These are phyloP conservation scores for Lactarius psammicola DNA, from an alignment of 768 basidiomycete species.

Conservation along the genomic window DNA sequence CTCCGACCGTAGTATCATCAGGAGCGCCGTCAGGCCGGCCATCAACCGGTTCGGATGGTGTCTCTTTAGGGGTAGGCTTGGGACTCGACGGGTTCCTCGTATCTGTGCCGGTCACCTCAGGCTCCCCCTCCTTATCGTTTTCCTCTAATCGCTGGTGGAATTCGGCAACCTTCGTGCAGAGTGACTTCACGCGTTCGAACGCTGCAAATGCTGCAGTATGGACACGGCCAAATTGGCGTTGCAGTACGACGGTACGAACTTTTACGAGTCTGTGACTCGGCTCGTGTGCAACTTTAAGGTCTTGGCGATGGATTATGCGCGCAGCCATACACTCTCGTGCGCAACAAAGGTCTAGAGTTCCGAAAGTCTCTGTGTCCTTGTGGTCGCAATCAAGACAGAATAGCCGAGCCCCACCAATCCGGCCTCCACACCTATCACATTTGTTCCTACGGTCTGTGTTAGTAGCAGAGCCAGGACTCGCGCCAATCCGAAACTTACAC, in stretches of 20 bases:
- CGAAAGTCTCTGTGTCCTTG: not conserved
- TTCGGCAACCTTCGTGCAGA: not conserved
- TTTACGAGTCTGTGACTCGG: slow-evolving; percentile 7
- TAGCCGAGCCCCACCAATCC: slow-evolving; percentile 34
- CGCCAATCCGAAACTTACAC: slow-evolving; percentile 17
- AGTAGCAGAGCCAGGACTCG: not conserved
- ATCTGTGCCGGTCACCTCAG: not conserved
- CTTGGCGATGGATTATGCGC: slow-evolving; percentile 21
- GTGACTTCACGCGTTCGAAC: not conserved
- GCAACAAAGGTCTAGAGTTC: slow-evolving; percentile 37
- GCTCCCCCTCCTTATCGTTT: too few relatives aligned
- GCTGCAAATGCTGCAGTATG: not conserved
- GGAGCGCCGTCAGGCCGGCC: too few relatives aligned
- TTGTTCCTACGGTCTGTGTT: slow-evolving; percentile 18
- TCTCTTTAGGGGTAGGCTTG: too few relatives aligned
- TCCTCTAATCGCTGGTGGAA: too few relatives aligned
- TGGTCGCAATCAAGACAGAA: slow-evolving; percentile 36
- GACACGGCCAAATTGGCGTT: slow-evolving; percentile 7
- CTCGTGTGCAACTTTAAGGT: slow-evolving; percentile 17
- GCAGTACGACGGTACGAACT: not conserved
- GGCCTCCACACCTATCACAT: slow-evolving; percentile 33
- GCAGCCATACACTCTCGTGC: slow-evolving; percentile 30
- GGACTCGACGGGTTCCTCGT: not conserved
- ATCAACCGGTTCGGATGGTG: too few relatives aligned
- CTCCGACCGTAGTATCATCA: too few relatives aligned